phyloP scores from a whole-genome alignment of 208 protist genomes.

The Wallacemonas sp. region DNA sequence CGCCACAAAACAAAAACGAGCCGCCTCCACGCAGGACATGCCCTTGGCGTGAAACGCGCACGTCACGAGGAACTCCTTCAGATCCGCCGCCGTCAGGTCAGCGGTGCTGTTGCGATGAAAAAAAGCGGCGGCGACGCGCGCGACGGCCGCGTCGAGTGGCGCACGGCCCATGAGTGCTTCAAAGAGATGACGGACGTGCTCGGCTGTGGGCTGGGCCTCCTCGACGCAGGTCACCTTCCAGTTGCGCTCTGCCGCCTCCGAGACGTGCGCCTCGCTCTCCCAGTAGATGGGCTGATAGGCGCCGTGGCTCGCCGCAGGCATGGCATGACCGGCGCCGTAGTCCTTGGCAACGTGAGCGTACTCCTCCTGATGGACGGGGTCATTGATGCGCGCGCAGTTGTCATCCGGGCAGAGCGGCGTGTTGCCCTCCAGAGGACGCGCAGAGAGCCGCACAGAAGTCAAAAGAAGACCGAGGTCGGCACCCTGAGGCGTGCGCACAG shows the following conservation, averaged over 20 bases:
- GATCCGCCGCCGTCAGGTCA: conserved; percentile 42
- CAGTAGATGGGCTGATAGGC: conserved; percentile 81
- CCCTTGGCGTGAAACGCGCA: conserved; percentile 64
- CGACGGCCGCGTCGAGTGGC: conserved; percentile 36
- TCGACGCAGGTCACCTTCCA: conserved; percentile 60
- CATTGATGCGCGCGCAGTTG: conserved; percentile 67
- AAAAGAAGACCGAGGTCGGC: conserved; percentile 71
- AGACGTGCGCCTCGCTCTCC: conserved; percentile 68
- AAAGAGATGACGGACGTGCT: conserved; percentile 86
- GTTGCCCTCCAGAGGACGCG: conserved; percentile 48
- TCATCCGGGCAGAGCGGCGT: conserved; percentile 49
- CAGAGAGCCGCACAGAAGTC: conserved; percentile 57
- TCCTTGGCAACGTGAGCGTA: conserved; percentile 70
- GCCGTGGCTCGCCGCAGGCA: conserved; percentile 53
- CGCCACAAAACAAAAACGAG: conserved; percentile 84
- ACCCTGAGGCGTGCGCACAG: conserved; percentile 63
- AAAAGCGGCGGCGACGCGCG: conserved; percentile 45
- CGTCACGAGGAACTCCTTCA: conserved; percentile 74
- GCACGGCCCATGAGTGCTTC: conserved; percentile 77
- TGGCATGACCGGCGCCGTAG: conserved; percentile 31
- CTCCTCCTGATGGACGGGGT: conserved; percentile 76
- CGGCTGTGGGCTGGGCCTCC: conserved; percentile 58
- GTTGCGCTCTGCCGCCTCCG: conserved; percentile 55
- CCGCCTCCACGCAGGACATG: conserved; percentile 59
- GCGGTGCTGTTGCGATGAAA: conserved; percentile 31